Evolutionary conservation across 1,284 basidiomycete genomes (phyloP), one percentile per base, ranked within the genome.

Genomic region (Melampsora larici-populina): DNA sequence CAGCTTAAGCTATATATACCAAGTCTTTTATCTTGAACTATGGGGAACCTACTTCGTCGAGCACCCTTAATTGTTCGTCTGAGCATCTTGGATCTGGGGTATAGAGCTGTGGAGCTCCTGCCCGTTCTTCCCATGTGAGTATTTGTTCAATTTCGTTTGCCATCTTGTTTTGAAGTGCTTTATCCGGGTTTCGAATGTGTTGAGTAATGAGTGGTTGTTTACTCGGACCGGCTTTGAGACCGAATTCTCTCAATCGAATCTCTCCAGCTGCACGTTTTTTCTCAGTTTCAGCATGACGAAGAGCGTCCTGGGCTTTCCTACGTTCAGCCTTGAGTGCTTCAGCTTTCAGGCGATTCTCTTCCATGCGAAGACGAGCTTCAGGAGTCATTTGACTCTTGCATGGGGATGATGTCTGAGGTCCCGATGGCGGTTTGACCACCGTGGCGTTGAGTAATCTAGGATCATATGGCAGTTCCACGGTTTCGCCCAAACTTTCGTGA

Each of bases 1-100:
- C 11, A 51, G 33, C 31, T 24, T 66, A 60, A n/a, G 15, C 29
- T 60, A 60, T 8, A 60, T 24, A 60, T n/a, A 24, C n/a, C n/a
- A 29, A 58, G 7, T 60, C 1, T 5, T 60, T 29, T 21, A 60
- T n/a, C 29, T 40, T 24, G 7, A 46, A 46, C 29, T 15, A 33
- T n/a, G 66, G 40, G 24, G 4, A 26, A 75, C 73, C 29, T 17
- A 75, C 73, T 29, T 26, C 29, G 48, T 67, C 73, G 31, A 75
- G 51, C 6, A 75, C 73, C 68, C 55, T 58, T 17, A 75, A 46
- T 29, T 75, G 73, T 55, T 75, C 73, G 24, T 29, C 49, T 58
- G 73, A 75, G 40, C 73, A 75, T 33, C 36, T 75, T n/a, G 65
- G 73, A 58, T 75, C 51, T 29, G 73, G 73, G 29, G 71, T 63